Evolutionary conservation across 768 basidiomycete genomes (phyloP), one percentile per base, ranked within the genome.

Genomic region (Auricularia cornea): DNA sequence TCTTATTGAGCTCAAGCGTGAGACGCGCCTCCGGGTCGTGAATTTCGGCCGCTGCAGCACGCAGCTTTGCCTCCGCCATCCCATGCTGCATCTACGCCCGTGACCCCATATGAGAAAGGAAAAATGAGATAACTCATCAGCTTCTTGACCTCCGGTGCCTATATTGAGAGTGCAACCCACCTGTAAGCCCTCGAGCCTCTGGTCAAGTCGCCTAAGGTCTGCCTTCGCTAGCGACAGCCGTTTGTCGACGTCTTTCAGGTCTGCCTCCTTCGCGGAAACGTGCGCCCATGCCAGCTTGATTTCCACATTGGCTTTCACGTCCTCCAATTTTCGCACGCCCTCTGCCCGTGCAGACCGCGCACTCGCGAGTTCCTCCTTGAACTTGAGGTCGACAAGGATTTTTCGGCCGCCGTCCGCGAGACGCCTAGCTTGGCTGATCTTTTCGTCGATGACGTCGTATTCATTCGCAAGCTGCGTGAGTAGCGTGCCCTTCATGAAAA

Each of bases 211-310:
- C 10, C 51, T 8, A 8, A 28, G 8, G 8, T 28, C 10, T 23
- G 51, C 51, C 51, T 28, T 8, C 10, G 51, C 51, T 23, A 6
- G 6, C 10, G 10, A 10, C 51, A 52, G 51, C 51, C 23, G 10
- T n/a, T 52, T 10, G 20, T 18, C n/a, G 26, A 52, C 51, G 10
- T 52, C 51, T 8, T 28, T 52, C 20, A n/a, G n/a, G 6, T 52
- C 20, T 6, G 77, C 74, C 72, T 90, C 81, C 71, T 94, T 94
- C 11, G 76, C 75, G 14, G 78, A 80, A 28, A 96, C 89, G 68
- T 90, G 88, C 14, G 92, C 83, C 94, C 95, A 97, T 3, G 92
- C 93, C n/a, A 91, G 74, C 73, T 94, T 90, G 66, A 83, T 85
- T 78, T 89, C 88, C 59, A 92, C 75, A 32, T 87, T 85, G 38